Percentiles rank a stretch among this genome's conserved stretches.
Evolutionary conservation across 768 basidiomycete species (phyloP).

Genomic region (Trametes coccinea): DNA sequence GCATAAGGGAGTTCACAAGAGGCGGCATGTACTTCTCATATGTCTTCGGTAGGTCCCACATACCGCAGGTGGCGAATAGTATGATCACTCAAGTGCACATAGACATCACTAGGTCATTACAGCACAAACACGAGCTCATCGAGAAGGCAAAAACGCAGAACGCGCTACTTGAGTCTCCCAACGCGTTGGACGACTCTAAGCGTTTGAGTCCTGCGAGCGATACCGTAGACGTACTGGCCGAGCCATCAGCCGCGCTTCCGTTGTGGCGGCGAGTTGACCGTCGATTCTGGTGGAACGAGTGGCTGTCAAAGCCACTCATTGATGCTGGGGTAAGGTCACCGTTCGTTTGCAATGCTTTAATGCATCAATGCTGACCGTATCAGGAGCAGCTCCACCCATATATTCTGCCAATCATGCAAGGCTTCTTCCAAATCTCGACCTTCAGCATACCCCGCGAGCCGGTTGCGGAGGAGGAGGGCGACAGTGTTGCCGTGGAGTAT

Average conservation of each 20-base stretch:
- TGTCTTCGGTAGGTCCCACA: conserved; percentile 62
- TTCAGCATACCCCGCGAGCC: conserved; percentile 60
- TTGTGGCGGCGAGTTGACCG: conserved; percentile 90
- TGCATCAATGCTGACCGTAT: neutral
- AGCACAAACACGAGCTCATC: conserved; percentile 73
- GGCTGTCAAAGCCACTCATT: conserved; percentile 79
- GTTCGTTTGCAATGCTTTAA: too few relatives aligned
- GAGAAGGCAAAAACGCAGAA: conserved; percentile 58
- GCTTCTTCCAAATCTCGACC: conserved; percentile 77
- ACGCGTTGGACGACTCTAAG: conserved; percentile 42
- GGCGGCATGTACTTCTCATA: conserved; percentile 92
- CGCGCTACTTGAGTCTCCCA: conserved; percentile 58
- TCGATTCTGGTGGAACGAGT: conserved; percentile 97
- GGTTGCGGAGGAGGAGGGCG: conserved; percentile 40
- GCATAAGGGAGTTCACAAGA: conserved; percentile 71
- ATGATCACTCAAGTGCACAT: neutral
- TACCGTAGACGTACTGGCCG: conserved; percentile 56
- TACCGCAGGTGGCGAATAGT: neutral
- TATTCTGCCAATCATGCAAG: conserved; percentile 91
- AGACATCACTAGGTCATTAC: conserved; percentile 85
- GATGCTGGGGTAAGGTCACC: conserved; percentile 69
- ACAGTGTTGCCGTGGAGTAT: conserved; percentile 61
- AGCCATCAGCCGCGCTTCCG: conserved; percentile 77
- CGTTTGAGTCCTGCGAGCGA: conserved; percentile 33
- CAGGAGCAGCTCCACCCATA: conserved; percentile 70